phyloP scores from a whole-genome alignment of 345 rosid species.

The Ceriops tagal region DNA sequence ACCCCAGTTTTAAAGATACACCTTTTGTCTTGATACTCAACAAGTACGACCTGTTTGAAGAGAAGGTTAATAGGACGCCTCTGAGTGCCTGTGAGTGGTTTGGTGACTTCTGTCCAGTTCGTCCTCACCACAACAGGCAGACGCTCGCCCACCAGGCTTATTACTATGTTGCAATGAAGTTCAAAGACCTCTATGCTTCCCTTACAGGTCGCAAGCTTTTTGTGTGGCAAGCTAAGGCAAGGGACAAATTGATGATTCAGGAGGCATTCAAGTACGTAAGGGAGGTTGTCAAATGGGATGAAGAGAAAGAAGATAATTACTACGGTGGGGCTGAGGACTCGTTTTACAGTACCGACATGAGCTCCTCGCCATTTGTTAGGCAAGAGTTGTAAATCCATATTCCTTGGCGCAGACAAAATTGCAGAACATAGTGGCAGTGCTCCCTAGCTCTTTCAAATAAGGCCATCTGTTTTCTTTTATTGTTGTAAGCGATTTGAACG shows the following conservation, averaged over 20 bases:
- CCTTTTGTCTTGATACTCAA: slow-evolving; percentile 79
- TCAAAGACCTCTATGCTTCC: slow-evolving; percentile 81
- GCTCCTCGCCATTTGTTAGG: slow-evolving; percentile 74
- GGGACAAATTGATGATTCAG: slow-evolving; percentile 67
- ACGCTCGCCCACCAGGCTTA: slow-evolving; percentile 88
- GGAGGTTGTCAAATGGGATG: slow-evolving; percentile 97
- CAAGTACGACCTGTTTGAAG: slow-evolving; percentile 92
- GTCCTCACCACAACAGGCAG: slow-evolving; percentile 58
- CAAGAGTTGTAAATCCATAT: slow-evolving; percentile 28
- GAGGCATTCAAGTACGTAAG: slow-evolving; percentile 88
- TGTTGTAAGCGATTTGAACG: neutral
- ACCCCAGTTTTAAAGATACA: slow-evolving; percentile 84
- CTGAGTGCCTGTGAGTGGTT: slow-evolving; percentile 82
- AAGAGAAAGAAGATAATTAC: slow-evolving; percentile 79
- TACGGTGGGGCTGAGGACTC: slow-evolving; percentile 80
- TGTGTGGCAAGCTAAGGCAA: slow-evolving; percentile 85
- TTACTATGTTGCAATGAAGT: slow-evolving; percentile 89
- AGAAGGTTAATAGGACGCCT: slow-evolving; percentile 64
- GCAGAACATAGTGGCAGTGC: neutral
- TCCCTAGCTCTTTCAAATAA: neutral
- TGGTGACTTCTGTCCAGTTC: slow-evolving; percentile 71
- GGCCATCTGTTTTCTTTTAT: neutral
- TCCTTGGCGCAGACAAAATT: slow-evolving; percentile 4
- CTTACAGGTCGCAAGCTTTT: slow-evolving; percentile 73
- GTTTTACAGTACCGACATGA: slow-evolving; percentile 83